phyloP scores from a whole-genome alignment of 306 rosid genomes.

The Dryas octopetala region DNA sequence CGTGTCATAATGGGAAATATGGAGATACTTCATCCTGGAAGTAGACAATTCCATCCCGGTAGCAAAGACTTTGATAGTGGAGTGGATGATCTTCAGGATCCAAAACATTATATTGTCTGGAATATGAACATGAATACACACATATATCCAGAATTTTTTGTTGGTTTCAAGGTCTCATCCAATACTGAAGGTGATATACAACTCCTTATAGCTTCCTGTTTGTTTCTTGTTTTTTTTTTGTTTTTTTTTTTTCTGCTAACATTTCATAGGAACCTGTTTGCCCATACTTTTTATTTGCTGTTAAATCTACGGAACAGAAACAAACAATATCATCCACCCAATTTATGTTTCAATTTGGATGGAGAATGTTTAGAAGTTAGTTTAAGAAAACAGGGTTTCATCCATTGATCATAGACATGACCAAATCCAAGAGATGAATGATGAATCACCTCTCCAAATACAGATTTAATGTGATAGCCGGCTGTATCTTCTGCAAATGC shows the following conservation, averaged over 20 bases:
- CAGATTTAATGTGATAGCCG: slow-evolving; percentile 31
- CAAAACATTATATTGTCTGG: slow-evolving; percentile 66
- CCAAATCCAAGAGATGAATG: slow-evolving; percentile 32
- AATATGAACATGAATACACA: slow-evolving; percentile 77
- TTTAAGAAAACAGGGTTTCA: slow-evolving; percentile 28
- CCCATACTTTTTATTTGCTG: slow-evolving; percentile 5
- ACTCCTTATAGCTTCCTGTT: slow-evolving; percentile 28
- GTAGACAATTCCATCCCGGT: slow-evolving; percentile 69
- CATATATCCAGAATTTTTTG: slow-evolving; percentile 76
- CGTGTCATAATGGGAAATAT: slow-evolving; percentile 82
- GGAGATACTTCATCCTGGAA: slow-evolving; percentile 64
- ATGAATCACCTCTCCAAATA: slow-evolving; percentile 33
- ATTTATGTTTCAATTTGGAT: slow-evolving; percentile 23
- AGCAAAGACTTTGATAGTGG: slow-evolving; percentile 77
- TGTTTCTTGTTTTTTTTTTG: background rate
- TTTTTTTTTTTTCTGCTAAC: slow-evolving; percentile 4
- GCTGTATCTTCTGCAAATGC: slow-evolving; percentile 37
- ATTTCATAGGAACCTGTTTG: slow-evolving; percentile 7
- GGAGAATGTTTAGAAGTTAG: slow-evolving; percentile 30
- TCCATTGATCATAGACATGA: slow-evolving; percentile 28
- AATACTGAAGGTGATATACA: slow-evolving; percentile 57
- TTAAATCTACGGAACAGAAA: slow-evolving; percentile 11
- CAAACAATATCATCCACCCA: slow-evolving; percentile 21
- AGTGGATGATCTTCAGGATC: slow-evolving; percentile 70
- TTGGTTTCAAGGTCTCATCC: slow-evolving; percentile 69